These are phyloP conservation scores for Sporothrix dimorphospora DNA, from an alignment of 2,329 filamentous ascomycete genomes.

Conservation along the genomic window DNA sequence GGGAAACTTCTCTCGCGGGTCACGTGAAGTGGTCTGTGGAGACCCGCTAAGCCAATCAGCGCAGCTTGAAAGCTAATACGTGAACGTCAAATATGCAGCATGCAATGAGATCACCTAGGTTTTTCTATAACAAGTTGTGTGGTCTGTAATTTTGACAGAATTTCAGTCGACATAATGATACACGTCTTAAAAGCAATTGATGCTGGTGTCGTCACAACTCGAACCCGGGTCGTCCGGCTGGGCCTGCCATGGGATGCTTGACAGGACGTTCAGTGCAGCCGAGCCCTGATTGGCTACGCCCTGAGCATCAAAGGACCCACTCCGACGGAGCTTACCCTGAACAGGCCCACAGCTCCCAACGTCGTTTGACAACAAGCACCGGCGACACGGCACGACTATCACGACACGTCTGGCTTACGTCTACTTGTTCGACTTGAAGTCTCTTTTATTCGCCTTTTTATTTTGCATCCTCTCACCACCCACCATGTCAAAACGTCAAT, in stretches of 20 bases:
- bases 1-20: slow-evolving; percentile 29
- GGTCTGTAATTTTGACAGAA: neutral
- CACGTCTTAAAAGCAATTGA: neutral
- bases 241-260: neutral
- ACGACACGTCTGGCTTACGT: neutral
- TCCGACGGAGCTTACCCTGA: slow-evolving; percentile 10
- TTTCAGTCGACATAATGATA: neutral
- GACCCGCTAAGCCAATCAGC: slow-evolving; percentile 30
- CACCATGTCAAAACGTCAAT: slow-evolving; percentile 55
- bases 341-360: neutral
- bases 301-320: neutral
- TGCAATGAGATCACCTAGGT: too few relatives aligned
- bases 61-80: slow-evolving; percentile 34
- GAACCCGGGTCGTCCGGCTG: neutral
- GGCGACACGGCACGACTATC: neutral
- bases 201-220: neutral
- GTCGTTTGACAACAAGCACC: neutral
- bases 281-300: slow-evolving; percentile 12
- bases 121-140: neutral
- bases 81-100: neutral
- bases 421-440: neutral
- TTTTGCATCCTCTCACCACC: neutral
- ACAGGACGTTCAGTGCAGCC: neutral
- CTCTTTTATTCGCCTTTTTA: neutral
- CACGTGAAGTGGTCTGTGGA: slow-evolving; percentile 27